Percentiles rank a stretch among this genome's conserved stretches.
These are phyloP conservation scores for Ceratobasidium sp. DNA, from an alignment of 1,284 basidiomycete species.

Conservation along the genomic window DNA sequence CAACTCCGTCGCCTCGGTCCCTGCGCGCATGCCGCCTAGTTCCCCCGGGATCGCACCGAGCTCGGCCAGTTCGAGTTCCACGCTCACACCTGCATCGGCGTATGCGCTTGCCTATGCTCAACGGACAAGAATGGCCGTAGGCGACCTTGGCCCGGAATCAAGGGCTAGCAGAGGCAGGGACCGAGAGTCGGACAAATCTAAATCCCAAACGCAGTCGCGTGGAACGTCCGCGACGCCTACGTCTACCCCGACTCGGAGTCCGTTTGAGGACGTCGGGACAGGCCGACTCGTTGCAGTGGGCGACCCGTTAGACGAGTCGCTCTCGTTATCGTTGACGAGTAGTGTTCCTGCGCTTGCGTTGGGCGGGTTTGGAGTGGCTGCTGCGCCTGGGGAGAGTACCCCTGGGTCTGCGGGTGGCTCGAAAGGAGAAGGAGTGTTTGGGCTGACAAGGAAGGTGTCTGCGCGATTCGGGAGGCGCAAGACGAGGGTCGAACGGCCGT, in stretches of 20 bases:
- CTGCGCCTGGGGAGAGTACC: not conserved
- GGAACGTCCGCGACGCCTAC: not conserved
- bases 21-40: not conserved
- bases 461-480: slow-evolving; percentile 21
- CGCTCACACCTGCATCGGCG: slow-evolving; percentile 34
- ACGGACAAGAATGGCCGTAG: slow-evolving; percentile 28
- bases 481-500: not conserved
- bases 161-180: too few species aligned
- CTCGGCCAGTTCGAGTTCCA: not conserved
- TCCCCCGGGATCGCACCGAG: not conserved
- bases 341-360: not conserved
- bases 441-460: slow-evolving; percentile 30
- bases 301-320: slow-evolving; percentile 19
- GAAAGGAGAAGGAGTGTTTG: not conserved
- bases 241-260: slow-evolving; percentile 4
- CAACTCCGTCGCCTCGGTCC: not conserved
- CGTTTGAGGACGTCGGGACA: slow-evolving; percentile 22
- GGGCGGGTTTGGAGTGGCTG: not conserved
- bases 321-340: not conserved
- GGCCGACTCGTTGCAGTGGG: slow-evolving; percentile 34
- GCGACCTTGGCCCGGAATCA: not conserved
- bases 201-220: too few species aligned
- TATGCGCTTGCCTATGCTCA: slow-evolving; percentile 40
- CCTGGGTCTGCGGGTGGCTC: not conserved
- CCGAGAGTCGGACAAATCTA: too few species aligned